Evolutionary conservation across 164 flowering plant genomes (phyloP).

Genomic region (Stephania japonica): DNA sequence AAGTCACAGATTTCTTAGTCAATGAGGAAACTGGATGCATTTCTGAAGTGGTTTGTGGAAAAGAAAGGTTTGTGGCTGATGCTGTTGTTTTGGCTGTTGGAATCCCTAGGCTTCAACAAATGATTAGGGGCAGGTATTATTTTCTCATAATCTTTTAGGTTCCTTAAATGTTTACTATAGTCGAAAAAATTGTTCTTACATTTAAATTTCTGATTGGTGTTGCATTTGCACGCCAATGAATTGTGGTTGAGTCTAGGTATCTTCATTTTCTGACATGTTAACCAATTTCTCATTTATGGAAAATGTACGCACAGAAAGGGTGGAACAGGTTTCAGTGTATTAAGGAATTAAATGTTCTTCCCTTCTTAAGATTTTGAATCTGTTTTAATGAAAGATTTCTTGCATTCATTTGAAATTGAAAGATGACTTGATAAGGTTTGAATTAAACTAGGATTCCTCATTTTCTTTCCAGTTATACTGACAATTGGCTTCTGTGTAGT

Average conservation of each 20-base stretch:
- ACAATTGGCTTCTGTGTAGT: slow-evolving; percentile 31
- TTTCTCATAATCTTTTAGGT: background rate
- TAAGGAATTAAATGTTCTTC: background rate
- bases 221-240: background rate
- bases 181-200: background rate
- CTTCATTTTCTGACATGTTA: background rate
- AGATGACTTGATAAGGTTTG: background rate
- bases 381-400: background rate
- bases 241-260: background rate
- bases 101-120: slow-evolving; percentile 45
- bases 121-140: slow-evolving; percentile 36
- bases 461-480: slow-evolving; percentile 15
- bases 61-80: slow-evolving; percentile 39
- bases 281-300: background rate
- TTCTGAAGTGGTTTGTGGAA: slow-evolving; percentile 45
- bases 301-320: too few species aligned
- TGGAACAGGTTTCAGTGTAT: too few species aligned
- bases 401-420: background rate
- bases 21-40: slow-evolving; percentile 43
- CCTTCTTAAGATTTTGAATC: background rate
- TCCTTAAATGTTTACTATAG: background rate
- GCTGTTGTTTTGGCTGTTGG: slow-evolving; percentile 55
- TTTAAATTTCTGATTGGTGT: background rate
- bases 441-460: background rate
- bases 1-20: slow-evolving; percentile 40